Percentiles rank a stretch among this genome's conserved stretches.
Evolutionary conservation across 176 grass and related monocot species (phyloP).

Genomic region (Eleusine indica): DNA sequence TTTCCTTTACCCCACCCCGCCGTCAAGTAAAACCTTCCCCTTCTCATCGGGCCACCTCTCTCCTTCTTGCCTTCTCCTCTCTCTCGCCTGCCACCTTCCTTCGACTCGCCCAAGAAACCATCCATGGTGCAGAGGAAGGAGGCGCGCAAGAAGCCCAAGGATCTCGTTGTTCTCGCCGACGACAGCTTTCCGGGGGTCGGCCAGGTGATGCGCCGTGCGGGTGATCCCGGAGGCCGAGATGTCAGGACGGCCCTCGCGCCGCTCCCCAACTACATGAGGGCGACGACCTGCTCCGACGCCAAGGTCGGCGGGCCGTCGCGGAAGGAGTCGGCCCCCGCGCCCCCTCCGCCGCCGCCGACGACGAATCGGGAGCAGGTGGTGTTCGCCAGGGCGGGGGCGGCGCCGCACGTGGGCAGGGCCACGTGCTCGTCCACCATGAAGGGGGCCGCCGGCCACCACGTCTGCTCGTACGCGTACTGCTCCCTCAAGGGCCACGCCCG

Average conservation of each 20-base stretch:
- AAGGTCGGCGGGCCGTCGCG: conserved; percentile 44
- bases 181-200: neutral
- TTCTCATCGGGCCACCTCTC: neutral
- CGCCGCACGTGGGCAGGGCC: conserved; percentile 48
- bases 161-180: neutral
- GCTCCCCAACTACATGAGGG: conserved; percentile 78
- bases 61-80: neutral
- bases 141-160: conserved; percentile 47
- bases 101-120: neutral
- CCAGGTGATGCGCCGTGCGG: neutral
- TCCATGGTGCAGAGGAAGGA: conserved; percentile 76
- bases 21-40: conserved; percentile 14
- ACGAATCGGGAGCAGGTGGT: conserved; percentile 35
- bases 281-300: conserved; percentile 64
- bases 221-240: conserved; percentile 26
- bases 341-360: conserved; percentile 35
- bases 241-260: conserved; percentile 2
- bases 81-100: neutral
- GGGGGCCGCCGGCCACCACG: conserved; percentile 39
- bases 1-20: neutral
- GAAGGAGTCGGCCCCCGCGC: conserved; percentile 26
- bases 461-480: conserved; percentile 83
- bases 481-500: conserved; percentile 68
- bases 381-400: neutral
- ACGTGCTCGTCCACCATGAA: conserved; percentile 76